Percentiles rank a stretch among this genome's conserved stretches.
Evolutionary conservation across 805 yeast species (phyloP).

Genomic region (Nakazawaea anatomiae): DNA sequence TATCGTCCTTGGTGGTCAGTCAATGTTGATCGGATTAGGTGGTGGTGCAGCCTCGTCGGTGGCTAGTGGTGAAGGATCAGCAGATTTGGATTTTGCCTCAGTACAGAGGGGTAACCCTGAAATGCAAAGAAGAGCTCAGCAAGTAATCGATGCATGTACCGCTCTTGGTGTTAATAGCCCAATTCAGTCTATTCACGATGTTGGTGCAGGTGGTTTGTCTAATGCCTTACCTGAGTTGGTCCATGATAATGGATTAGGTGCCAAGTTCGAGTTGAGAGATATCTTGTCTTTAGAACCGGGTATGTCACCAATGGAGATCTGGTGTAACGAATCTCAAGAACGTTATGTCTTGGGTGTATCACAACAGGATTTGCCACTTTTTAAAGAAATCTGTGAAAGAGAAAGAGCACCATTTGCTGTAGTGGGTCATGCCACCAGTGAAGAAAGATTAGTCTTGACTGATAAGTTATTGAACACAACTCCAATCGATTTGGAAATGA

Average conservation of each 20-base stretch:
- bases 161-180: constrained; percentile 72
- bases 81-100: constrained; percentile 94
- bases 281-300: constrained; percentile 91
- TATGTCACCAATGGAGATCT: constrained; percentile 98
- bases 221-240: constrained; percentile 97
- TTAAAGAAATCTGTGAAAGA: constrained; percentile 79
- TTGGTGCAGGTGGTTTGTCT: constrained; percentile 98
- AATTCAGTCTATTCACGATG: constrained; percentile 94
- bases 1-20: constrained; percentile 95
- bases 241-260: constrained; percentile 96
- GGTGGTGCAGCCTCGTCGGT: constrained; percentile 99
- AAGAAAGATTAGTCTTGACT: constrained; percentile 72
- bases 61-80: constrained; percentile 95
- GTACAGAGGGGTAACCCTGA: constrained; percentile 99
- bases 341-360: constrained; percentile 93
- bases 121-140: constrained; percentile 98
- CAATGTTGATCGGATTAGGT: constrained; percentile 96
- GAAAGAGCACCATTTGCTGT: constrained; percentile 96
- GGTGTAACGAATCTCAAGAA: constrained; percentile 99
- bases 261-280: constrained; percentile 83
- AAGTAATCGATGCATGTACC: constrained; percentile 92
- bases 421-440: constrained; percentile 90
- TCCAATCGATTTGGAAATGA: constrained; percentile 95
- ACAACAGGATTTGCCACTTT: constrained; percentile 64
- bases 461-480: constrained; percentile 74